Conservation (phyloP, 225 moss, liverwort and hornwort genomes). For the Sphagnum tenellum region DNA sequence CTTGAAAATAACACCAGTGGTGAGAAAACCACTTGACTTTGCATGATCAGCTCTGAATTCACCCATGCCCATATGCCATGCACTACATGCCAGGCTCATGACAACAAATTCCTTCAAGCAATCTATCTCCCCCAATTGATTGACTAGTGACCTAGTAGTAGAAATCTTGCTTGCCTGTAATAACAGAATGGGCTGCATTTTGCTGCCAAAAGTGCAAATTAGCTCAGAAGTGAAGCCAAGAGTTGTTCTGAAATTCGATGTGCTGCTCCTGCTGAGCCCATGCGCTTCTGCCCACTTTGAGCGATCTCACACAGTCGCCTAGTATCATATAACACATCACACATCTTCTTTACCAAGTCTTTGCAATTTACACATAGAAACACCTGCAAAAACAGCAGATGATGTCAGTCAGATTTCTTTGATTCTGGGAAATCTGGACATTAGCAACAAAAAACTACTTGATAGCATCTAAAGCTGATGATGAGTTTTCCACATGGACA, state of each 20-base stretch:
- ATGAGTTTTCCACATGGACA: neutral
- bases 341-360: conserved; percentile 47
- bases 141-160: no score
- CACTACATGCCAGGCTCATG: no score
- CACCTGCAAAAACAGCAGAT: conserved; percentile 32
- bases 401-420: neutral
- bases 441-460: neutral
- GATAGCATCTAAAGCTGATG: neutral
- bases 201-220: neutral
- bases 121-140: no score
- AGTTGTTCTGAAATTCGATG: conserved; percentile 57
- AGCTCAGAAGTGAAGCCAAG: conserved; percentile 9
- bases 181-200: no score
- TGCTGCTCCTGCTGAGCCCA: conserved; percentile 69
- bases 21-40: no score
- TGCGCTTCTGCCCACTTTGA: conserved; percentile 47
- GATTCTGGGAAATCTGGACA: neutral
- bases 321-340: conserved; percentile 25
- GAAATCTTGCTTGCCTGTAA: no score
- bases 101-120: no score
- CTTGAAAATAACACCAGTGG: no score
- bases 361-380: conserved; percentile 31
- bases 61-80: no score
- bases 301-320: conserved; percentile 31
- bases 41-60: no score